These are phyloP conservation scores for Fagus crenata DNA, from an alignment of 306 rosid genomes.

Conservation along the genomic window DNA sequence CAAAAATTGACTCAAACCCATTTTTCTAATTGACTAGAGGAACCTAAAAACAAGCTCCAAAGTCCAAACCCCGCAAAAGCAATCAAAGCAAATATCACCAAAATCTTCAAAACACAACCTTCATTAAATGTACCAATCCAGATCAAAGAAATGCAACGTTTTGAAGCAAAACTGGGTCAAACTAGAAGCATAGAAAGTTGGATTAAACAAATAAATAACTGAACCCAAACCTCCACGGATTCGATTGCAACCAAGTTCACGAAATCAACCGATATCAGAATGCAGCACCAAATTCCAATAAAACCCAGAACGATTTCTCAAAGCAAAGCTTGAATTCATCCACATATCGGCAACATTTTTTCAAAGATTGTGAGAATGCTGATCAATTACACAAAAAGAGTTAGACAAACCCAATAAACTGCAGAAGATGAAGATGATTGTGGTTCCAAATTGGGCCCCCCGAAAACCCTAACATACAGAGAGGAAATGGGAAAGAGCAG, in stretches of 20 bases:
- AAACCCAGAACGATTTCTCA: constrained; percentile 26
- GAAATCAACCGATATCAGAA: constrained; percentile 42
- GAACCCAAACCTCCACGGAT: constrained; percentile 22
- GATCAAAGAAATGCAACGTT: constrained; percentile 17
- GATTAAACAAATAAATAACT: constrained; percentile 2
- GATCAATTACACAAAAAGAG: neutral
- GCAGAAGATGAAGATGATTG: neutral
- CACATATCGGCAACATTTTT: constrained; percentile 38
- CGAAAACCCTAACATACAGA: neutral
- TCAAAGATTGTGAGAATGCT: neutral
- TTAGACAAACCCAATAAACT: neutral
- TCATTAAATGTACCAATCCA: constrained; percentile 5
- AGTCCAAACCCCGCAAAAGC: constrained; percentile 17
- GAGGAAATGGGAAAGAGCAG: neutral
- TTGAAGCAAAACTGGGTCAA: constrained; percentile 3
- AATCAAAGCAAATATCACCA: constrained; percentile 6
- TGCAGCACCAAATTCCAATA: constrained; percentile 33
- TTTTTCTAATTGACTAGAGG: constrained; percentile 17
- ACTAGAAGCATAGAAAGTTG: neutral
- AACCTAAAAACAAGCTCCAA: constrained; percentile 29
- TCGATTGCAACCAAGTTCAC: constrained; percentile 31
- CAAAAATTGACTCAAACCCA: constrained; percentile 39
- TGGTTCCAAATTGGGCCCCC: neutral
- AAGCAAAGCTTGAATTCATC: constrained; percentile 28
- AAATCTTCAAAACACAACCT: constrained; percentile 23